These are phyloP conservation scores for Suillus americanus DNA, from an alignment of 768 basidiomycete genomes.

Conservation along the genomic window DNA sequence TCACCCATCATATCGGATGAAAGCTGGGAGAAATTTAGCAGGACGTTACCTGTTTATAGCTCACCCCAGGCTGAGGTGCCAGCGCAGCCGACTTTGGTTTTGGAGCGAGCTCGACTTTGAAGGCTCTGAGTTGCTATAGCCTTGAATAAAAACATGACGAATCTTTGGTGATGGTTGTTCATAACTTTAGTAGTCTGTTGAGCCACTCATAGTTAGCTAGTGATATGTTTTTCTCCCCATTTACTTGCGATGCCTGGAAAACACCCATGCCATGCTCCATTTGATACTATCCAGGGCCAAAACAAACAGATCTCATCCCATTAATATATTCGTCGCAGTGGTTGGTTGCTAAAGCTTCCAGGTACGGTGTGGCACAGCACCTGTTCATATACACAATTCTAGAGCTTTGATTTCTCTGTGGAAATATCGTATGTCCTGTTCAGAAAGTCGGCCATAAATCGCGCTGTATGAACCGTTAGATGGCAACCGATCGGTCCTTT, in stretches of 20 bases:
- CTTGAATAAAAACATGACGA: neutral
- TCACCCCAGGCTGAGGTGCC: neutral
- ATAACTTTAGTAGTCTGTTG: neutral
- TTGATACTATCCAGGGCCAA: neutral
- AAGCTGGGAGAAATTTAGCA: constrained; percentile 19
- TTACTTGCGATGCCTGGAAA: neutral
- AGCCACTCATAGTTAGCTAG: neutral
- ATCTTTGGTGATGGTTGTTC: neutral
- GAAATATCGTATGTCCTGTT: neutral
- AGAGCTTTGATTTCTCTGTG: neutral
- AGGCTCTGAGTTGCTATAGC: neutral
- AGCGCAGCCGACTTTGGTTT: neutral
- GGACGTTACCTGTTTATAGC: neutral
- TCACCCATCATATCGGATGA: constrained; percentile 30
- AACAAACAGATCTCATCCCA: neutral
- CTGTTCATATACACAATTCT: neutral
- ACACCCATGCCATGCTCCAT: neutral
- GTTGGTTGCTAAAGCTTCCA: neutral
- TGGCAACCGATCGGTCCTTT: neutral
- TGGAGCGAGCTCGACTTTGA: neutral
- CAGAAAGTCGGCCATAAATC: neutral
- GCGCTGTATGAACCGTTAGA: neutral
- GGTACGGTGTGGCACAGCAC: neutral
- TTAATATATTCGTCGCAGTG: neutral
- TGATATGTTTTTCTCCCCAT: neutral